phyloP scores from a whole-genome alignment of 441 rosid species.

The Cnidoscolus chayamansa region DNA sequence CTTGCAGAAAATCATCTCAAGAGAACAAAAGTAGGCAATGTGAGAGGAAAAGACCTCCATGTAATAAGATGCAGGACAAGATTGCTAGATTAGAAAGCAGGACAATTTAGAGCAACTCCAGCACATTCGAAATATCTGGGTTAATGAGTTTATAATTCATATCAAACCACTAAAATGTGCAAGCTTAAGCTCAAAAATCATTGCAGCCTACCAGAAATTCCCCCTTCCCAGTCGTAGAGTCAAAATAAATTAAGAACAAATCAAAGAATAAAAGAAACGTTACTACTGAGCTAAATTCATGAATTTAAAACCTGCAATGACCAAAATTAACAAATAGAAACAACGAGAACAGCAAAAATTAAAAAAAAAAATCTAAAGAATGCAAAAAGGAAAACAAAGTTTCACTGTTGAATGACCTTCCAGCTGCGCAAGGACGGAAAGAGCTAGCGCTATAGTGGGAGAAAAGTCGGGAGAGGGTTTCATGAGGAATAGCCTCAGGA shows the following conservation, averaged over 20 bases:
- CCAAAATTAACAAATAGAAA: not conserved
- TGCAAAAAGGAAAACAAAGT: not conserved
- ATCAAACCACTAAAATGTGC: not conserved
- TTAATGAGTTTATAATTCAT: not conserved
- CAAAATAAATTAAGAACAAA: not conserved
- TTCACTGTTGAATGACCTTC: conserved; percentile 39
- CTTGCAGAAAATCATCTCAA: too few species aligned
- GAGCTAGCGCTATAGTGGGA: conserved; percentile 75
- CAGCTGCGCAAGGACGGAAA: conserved; percentile 73
- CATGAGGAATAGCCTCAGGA: conserved; percentile 79
- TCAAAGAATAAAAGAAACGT: not conserved
- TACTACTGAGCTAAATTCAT: not conserved
- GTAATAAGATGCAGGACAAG: not conserved
- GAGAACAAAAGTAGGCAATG: too few species aligned
- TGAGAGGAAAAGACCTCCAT: not conserved
- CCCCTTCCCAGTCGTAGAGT: not conserved
- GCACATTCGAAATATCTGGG: not conserved
- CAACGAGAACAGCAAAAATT: not conserved
- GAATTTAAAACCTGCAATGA: not conserved
- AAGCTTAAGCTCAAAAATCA: not conserved
- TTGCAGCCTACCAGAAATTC: conserved; percentile 3
- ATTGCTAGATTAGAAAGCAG: not conserved
- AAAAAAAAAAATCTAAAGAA: not conserved
- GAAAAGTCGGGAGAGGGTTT: conserved; percentile 64
- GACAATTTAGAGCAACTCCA: not conserved